Evolutionary conservation across 805 yeast genomes (phyloP).

Genomic region (Candida mattraensis): DNA sequence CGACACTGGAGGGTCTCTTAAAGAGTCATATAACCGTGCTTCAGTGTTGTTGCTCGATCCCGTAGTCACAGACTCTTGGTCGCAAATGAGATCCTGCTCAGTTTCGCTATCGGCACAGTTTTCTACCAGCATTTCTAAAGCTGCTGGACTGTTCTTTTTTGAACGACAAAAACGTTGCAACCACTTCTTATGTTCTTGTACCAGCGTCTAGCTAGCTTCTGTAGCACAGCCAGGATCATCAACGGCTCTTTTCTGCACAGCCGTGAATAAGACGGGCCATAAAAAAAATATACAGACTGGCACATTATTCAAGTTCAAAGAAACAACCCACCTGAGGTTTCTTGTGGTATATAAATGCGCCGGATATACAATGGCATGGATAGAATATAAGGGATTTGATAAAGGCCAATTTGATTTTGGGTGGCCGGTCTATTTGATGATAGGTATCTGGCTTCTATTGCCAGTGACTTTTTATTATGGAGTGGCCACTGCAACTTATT

Average conservation of each 20-base stretch:
- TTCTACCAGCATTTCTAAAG: too few species aligned
- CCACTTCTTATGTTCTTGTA: too few species aligned
- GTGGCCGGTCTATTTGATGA: constrained; percentile 44
- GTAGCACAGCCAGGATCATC: constrained; percentile 5
- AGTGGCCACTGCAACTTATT: constrained; percentile 38
- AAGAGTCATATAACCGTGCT: constrained; percentile 11
- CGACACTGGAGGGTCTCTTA: constrained; percentile 16
- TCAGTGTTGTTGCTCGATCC: constrained; percentile 11
- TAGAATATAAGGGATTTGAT: constrained; percentile 25
- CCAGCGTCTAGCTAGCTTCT: background rate
- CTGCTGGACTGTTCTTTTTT: too few species aligned
- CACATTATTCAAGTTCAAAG: constrained; percentile 9
- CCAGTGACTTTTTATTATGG: constrained; percentile 44
- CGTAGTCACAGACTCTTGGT: constrained; percentile 17
- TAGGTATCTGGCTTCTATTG: constrained; percentile 44
- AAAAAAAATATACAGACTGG: constrained; percentile 4
- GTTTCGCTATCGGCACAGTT: constrained; percentile 12
- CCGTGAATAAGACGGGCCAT: too few species aligned
- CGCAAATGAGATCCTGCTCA: constrained; percentile 13
- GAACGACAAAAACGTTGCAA: too few species aligned
- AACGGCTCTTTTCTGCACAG: too few species aligned
- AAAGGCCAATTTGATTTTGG: constrained; percentile 29
- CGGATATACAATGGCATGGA: constrained; percentile 17
- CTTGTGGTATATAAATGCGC: background rate
- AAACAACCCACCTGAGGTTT: background rate